Evolutionary conservation across 306 rosid species (phyloP), one percentile per base, ranked within the genome.

Genomic region (Abrus pulchellus): DNA sequence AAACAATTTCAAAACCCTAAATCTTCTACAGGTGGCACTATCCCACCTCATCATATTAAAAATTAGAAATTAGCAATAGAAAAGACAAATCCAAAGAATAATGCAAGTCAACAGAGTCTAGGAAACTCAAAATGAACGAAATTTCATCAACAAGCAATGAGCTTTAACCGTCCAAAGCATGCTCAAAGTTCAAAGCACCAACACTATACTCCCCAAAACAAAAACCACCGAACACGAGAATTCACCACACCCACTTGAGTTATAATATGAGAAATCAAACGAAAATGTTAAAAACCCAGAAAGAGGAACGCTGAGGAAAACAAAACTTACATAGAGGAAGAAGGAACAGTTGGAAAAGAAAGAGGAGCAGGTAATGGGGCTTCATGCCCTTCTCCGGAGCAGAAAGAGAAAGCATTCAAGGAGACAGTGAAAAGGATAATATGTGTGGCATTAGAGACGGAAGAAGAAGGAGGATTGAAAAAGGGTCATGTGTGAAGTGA

Each of bases 321-420:
- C 13, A 83, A 74, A 14, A 88, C 97, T 89, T 82, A 92, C 98
- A 77, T 9, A 86, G 80, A 67, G 77, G 43, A 5, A 86, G 82
- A 5, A 89, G 43, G 62, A 55, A 67, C 20, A 20, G 20, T 34
- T 80, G 75, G 7, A 61, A 49, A 40, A 84, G 75, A 20, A 20
- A 20, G 20, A 20, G 20, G 20, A 20, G 20, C 20, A 20, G 20
- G 20, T 20, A 20, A 79, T 65, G 79, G 55, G 67, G 87, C 67
- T 75, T 86, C 91, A 88, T 89, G 81, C 80, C 76, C 87, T 44
- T 65, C n/a, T 69, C 9, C 27, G 55, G 11, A 9, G 74, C 45
- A 62, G 60, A 83, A 27, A 72, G 66, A 4, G 20, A 61, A 68
- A 71, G 66, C 52, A 40, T 60, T 77, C 44, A 74, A 60, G 40